Percentiles rank a stretch among this genome's conserved stretches.
phyloP scores from a whole-genome alignment of 768 basidiomycete genomes.

The Pisolithus sp. region DNA sequence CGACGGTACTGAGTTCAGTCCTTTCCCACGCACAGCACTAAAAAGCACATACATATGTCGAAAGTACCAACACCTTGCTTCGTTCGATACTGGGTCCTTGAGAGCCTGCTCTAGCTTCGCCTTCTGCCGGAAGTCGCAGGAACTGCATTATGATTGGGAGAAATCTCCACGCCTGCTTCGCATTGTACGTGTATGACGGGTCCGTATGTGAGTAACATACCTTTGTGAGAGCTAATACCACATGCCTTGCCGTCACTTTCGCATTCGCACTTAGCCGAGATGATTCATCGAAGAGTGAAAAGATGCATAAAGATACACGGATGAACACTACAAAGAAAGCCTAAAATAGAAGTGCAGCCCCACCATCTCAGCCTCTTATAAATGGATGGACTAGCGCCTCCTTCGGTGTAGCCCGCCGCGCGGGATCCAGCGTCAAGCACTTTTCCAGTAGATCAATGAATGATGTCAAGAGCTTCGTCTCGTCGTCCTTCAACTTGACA shows the following conservation, averaged over 20 bases:
- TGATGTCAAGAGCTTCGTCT: conserved; percentile 66
- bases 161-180: no score
- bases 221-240: no score
- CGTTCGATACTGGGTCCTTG: no score
- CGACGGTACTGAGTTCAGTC: no score
- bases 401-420: conserved; percentile 79
- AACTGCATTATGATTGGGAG: no score
- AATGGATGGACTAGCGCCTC: conserved; percentile 88
- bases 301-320: conserved; percentile 21
- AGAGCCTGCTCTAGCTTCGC: no score
- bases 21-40: not conserved
- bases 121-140: no score
- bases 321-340: conserved; percentile 9
- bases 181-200: no score
- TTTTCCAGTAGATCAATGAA: conserved; percentile 92
- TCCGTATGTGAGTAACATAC: no score
- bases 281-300: conserved; percentile 3
- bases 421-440: conserved; percentile 82
- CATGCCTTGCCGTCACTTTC: no score
- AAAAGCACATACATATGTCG: no score
- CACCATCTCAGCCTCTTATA: conserved; percentile 46
- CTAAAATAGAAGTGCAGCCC: not conserved
- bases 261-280: no score
- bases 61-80: not conserved
- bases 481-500: conserved; percentile 82